Conservation (phyloP, 1,284 basidiomycete genomes). For the Ustilago curta region DNA sequence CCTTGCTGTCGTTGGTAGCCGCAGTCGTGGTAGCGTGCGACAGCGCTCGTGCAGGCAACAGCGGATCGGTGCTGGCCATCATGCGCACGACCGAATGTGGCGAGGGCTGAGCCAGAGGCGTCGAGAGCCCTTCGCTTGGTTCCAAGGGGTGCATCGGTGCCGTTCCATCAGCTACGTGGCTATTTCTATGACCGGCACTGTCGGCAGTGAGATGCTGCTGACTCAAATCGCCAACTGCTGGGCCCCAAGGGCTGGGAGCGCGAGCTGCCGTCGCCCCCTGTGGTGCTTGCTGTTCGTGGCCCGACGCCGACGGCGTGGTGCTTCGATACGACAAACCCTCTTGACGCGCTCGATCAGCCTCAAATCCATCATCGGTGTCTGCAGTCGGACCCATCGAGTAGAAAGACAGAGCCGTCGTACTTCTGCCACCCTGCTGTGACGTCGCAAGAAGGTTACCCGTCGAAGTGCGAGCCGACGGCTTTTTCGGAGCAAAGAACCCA, state of each 20-base stretch:
- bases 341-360: neutral
- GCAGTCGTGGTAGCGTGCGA: slow-evolving; percentile 1
- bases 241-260: slow-evolving; percentile 33
- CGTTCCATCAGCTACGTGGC: neutral
- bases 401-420: slow-evolving; percentile 36
- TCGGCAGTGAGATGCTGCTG: slow-evolving; percentile 5
- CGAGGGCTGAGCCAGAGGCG: slow-evolving; percentile 23
- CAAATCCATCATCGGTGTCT: neutral
- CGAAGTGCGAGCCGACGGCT: slow-evolving; percentile 33
- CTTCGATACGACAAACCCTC: slow-evolving; percentile 19
- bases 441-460: slow-evolving; percentile 19
- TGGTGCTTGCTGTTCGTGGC: slow-evolving; percentile 13
- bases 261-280: neutral
- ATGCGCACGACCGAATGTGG: slow-evolving; percentile 35
- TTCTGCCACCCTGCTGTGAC: slow-evolving; percentile 8
- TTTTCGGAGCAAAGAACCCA: slow-evolving; percentile 57
- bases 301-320: slow-evolving; percentile 2
- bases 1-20: no score
- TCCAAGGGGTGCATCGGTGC: slow-evolving; percentile 12
- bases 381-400: slow-evolving; percentile 9
- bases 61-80: slow-evolving; percentile 43
- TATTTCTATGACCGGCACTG: slow-evolving; percentile 5
- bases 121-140: slow-evolving; percentile 15
- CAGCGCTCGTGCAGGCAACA: slow-evolving; percentile 25
- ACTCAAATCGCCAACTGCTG: slow-evolving; percentile 7